Base-by-base conservation (phyloP, 208 protist species). In the Plasmodiophora brassicae region DNA sequence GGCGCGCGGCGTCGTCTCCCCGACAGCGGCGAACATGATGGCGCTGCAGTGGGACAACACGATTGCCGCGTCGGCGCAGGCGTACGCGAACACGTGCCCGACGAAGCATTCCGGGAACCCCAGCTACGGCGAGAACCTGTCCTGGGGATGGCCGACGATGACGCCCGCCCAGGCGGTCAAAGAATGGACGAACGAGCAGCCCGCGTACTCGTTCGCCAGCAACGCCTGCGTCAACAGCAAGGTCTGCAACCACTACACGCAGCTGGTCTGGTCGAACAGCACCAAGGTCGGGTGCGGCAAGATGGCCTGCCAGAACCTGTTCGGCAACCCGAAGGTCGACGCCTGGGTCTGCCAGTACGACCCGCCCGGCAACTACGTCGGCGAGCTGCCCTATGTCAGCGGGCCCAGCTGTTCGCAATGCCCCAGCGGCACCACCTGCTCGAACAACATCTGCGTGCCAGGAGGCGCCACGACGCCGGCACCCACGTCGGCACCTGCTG, bases 341-440 rank as follows among this genome's bases (percentile, higher is more conserved):
- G 65, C 65, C 5, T 78, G 65, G 65, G 65, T 78, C 65, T 78
- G 65, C 41, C 65, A 78, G 32, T 78, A 78, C n/a, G 41, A n/a
- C 65, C 10, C n/a, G 5, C 14, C 65, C 41, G 65, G 65, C 10
- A 78, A 78, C n/a, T 14, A 44, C 5, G 65, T 78, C 65, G 65
- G 65, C 10, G 41, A 8, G 32, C 32, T 44, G 65, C 65, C 65
- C 5, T 78, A 78, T 32, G 20, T 38, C 32, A 32, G 5, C n/a
- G n/a, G 65, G 32, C 14, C 65, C 20, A 5, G 32, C 65, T 78
- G 65, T 32, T 78, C 65, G 65, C 32, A n/a, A 38, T 78, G 65
- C 65, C 65, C 65, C 14, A 78, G n/a, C n/a, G 20, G 5, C 5
- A 78, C 65, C n/a, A 38, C 41, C 20, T 78, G 65, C n/a, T 44